Conservation (phyloP, 2,329 filamentous ascomycete genomes). For the Madurella mycetomatis region DNA sequence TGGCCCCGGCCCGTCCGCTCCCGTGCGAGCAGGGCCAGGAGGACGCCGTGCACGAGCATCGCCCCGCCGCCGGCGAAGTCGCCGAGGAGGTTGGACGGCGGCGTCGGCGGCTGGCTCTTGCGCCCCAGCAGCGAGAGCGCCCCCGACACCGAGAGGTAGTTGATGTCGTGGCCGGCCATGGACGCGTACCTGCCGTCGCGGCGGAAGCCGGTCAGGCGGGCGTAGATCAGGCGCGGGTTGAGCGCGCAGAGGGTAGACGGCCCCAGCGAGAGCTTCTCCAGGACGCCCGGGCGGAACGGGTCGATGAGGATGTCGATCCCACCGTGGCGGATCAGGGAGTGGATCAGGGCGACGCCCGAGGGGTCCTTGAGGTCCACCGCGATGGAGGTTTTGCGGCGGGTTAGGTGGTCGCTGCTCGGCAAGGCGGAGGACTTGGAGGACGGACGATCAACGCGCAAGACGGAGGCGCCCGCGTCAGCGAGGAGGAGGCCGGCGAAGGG, state of each 20-base stretch:
- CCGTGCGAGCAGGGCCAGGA: constrained; percentile 71
- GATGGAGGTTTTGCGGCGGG: constrained; percentile 76
- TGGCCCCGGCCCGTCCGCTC: constrained; percentile 66
- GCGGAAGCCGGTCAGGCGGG: constrained; percentile 84
- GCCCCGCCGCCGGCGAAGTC: constrained; percentile 91
- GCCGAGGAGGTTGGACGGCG: constrained; percentile 78
- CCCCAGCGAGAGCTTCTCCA: constrained; percentile 77
- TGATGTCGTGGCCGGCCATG: constrained; percentile 96
- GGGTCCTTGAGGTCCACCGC: constrained; percentile 71
- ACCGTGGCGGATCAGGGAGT: constrained; percentile 50
- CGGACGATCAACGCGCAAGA: constrained; percentile 77
- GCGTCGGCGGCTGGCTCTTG: constrained; percentile 62
- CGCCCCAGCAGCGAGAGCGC: constrained; percentile 73
- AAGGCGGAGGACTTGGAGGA: constrained; percentile 35
- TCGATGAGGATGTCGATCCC: constrained; percentile 78
- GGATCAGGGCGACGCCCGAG: constrained; percentile 60
- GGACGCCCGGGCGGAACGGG: constrained; percentile 84
- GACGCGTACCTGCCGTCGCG: constrained; percentile 76
- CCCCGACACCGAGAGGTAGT: constrained; percentile 87
- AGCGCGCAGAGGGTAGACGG: constrained; percentile 61
- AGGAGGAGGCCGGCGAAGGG: constrained; percentile 87
- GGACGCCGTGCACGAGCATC: constrained; percentile 73
- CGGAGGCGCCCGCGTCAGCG: constrained; percentile 81
- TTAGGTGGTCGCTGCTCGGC: constrained; percentile 65
- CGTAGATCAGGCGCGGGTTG: constrained; percentile 76